Base-by-base conservation (phyloP, 257 asterid genomes). In the Jacaranda copaia region DNA sequence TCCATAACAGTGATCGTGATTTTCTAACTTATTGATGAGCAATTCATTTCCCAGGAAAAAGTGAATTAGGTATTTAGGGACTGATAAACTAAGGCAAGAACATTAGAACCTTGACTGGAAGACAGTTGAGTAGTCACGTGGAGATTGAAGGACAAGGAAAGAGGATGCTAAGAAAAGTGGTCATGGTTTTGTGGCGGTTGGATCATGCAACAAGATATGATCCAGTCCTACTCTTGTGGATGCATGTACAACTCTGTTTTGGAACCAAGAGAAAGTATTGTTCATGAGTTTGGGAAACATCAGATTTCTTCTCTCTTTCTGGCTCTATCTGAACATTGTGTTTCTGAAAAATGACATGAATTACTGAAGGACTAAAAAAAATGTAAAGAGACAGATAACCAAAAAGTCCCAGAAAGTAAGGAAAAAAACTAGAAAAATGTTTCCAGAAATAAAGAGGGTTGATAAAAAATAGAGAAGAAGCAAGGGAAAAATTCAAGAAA, bases 131-230 rank as follows among this genome's bases (percentile, higher is more conserved):
- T 16, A 43, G 38, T 65, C 16, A 40, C 39, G 40, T 70, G 19
- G 67, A 35, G 74, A 70, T 35, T 61, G 18, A 61, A 49, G 16
- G 16, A 61, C 15, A 2, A 15, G 12, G 46, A 61, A 25, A 36
- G 45, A 61, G 45, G 58, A 52, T 5, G 15, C 58, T 52, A 14
- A 14, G 58, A 7, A 14, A 1, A 38, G 55, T 25, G 32, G 32
- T 25, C 32, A 65, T 16, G 35, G 25, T 1, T 9, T 1, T 1
- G 32, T 52, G 58, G 20, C 40, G 70, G 69, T 63, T 38, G 38
- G 69, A 52, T 11, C 15, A 40, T 39, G 35, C 70, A 64, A 43
- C 18, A 64, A 64, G 70, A 64, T 49, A 25, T 49, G 56, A 49
- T 49, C 4, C 16, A 38, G 38, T 53, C 39, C 20, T 15, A 65